Evolutionary conservation across 805 yeast genomes (phyloP).

Genomic region (Starmerella powellii): DNA sequence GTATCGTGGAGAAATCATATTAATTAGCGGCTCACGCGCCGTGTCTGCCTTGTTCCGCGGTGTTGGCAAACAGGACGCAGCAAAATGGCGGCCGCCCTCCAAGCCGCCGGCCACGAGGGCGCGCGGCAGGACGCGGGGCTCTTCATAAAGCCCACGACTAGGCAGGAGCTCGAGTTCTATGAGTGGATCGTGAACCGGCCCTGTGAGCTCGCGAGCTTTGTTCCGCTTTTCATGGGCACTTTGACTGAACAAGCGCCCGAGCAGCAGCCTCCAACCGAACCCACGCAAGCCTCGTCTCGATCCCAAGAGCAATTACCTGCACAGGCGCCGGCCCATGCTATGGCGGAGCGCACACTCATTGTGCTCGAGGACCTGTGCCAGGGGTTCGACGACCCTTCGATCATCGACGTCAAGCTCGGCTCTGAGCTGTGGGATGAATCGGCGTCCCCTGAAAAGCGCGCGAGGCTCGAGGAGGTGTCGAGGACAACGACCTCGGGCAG

Average conservation of each 20-base stretch:
- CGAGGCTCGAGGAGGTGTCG: slow-evolving; percentile 53
- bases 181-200: slow-evolving; percentile 25
- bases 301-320: no score
- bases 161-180: slow-evolving; percentile 70
- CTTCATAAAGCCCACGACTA: slow-evolving; percentile 56
- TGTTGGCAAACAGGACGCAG: no score
- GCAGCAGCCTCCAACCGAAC: no score
- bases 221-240: slow-evolving; percentile 54
- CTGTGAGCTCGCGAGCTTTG: slow-evolving; percentile 25
- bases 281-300: background rate
- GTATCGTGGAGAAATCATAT: no score
- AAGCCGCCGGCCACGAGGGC: slow-evolving; percentile 92
- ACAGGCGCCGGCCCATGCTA: no score
- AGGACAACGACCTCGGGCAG: slow-evolving; percentile 68
- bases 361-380: slow-evolving; percentile 60
- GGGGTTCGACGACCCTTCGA: slow-evolving; percentile 53
- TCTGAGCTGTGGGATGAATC: slow-evolving; percentile 47
- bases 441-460: slow-evolving; percentile 47
- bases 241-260: slow-evolving; percentile 28
- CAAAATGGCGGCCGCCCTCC: slow-evolving; percentile 29
- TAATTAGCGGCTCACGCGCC: no score
- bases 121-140: slow-evolving; percentile 53
- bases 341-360: slow-evolving; percentile 28
- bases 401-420: slow-evolving; percentile 80
- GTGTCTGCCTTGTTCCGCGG: no score